Conservation (phyloP, 1,284 basidiomycete genomes). For the Rugosomyces carneus region DNA sequence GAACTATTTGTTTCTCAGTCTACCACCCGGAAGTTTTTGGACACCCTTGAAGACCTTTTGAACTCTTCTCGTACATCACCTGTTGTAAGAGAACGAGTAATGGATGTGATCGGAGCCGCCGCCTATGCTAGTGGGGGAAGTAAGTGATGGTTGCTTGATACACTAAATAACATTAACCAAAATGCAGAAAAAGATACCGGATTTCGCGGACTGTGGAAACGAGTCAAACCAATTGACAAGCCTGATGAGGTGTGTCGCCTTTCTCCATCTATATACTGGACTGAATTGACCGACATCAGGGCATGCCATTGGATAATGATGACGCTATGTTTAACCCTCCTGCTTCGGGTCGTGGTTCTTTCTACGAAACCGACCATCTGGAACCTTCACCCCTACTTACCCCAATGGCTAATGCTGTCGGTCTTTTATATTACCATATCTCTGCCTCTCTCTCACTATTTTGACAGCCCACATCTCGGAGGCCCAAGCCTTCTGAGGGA, state of each 20-base stretch:
- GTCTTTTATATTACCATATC: constrained; percentile 13
- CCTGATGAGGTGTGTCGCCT: constrained; percentile 55
- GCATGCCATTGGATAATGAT: constrained; percentile 66
- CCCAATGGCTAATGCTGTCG: constrained; percentile 21
- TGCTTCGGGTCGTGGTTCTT: constrained; percentile 23
- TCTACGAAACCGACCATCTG: constrained; percentile 25
- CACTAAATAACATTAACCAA: constrained; percentile 3
- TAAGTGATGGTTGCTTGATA: constrained; percentile 23
- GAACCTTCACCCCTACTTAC: constrained; percentile 24
- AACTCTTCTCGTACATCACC: constrained; percentile 54
- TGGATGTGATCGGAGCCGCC: constrained; percentile 69
- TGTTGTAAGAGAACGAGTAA: constrained; percentile 64
- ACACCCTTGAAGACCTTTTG: constrained; percentile 65
- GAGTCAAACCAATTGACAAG: constrained; percentile 61
- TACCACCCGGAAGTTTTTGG: constrained; percentile 69
- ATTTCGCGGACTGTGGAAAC: constrained; percentile 62
- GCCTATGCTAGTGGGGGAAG: constrained; percentile 53
- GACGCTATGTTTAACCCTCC: constrained; percentile 75
- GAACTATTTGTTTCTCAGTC: constrained; percentile 62
- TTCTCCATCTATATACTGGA: not conserved
- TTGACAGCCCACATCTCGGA: constrained; percentile 24
- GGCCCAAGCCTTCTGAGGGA: constrained; percentile 33
- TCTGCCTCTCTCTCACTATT: constrained; percentile 6
- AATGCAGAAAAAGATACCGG: constrained; percentile 30
- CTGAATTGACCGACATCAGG: constrained; percentile 28